Evolutionary conservation across 768 basidiomycete species (phyloP), one percentile per base, ranked within the genome.

Genomic region (Lactifluus piperatus): DNA sequence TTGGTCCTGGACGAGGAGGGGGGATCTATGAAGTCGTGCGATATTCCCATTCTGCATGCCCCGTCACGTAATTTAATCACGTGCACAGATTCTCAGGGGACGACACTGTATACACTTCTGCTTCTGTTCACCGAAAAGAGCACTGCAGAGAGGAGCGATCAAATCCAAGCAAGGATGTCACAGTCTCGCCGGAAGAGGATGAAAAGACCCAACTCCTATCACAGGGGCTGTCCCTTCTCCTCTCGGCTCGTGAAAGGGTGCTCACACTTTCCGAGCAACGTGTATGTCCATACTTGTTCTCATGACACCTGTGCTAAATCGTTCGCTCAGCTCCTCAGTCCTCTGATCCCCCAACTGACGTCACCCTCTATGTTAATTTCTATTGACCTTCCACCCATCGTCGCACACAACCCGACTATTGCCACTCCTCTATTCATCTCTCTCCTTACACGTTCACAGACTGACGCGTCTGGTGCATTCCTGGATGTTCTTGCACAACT

Each of bases 181-280:
- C 57, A 1, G 71, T 78, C 64, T 74, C 74, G 9, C 65, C 73
- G 29, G 83, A 82, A 56, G 76, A 78, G 57, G 85, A 87, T 64
- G 74, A 74, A 62, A 74, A 75, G 58, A 84, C 79, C 53, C 84
- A 83, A 62, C 74, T 73, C 27, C 72, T 86, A 24, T 78, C 81
- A 10, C 81, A 81, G 52, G 84, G 79, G 24, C 81, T 88, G 79
- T 79, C 79, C 52, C 78, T 90, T 20, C 75, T 91, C 29, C 75
- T 90, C 16, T 77, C 80, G 37, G 86, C 85, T 43, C 81, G 86
- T 53, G 80, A 83, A 60, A 82, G 88, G 51, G 86, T 84, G 26
- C 79, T 91, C 44, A 84, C 81, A 36, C 79, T 91, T 51, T 77
- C 85, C 39, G 88, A 91, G 74, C 85, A 86, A 75, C 81, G 87